Base-by-base conservation (phyloP, 176 grass and related monocot genomes). In the Themeda triandra region DNA sequence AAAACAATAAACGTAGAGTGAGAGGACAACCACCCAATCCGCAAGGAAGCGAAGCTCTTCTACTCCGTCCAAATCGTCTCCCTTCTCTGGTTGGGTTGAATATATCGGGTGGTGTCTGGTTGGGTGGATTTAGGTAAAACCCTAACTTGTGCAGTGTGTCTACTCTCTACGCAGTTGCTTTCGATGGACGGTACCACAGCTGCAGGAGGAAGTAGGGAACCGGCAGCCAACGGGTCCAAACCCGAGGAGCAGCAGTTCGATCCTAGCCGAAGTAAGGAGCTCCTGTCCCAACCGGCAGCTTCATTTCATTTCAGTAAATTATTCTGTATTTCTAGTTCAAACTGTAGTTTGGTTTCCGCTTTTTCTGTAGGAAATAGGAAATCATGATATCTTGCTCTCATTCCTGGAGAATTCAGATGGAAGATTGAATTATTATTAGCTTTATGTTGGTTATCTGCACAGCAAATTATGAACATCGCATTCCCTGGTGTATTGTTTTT, bases 231-330 rank as follows among this genome's bases (percentile, higher is more conserved):
- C 21, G 71, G 79, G 48, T 73, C 66, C 13, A 87, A 87, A n/a
- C 13, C 48, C 6, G 71, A 59, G 27, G 78, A 56, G 4, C 78
- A 93, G 63, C 74, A 90, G 31, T 97, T 97, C 62, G 91, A 97
- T 84, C 91, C 94, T 33, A 93, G 85, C 87, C 85, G 94, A 81
- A 97, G 94, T 97, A 86, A 90, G 67, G 45, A 82, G 51, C 25
- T 46, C 53, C 4, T n/a, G 10, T 59, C 78, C 73, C 56, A 1
- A 28, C 25, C 74, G 5, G 40, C 5, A 59, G 24, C 40, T 45
- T 42, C 27, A 44, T 27, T 64, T 30, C 1, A 60, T 31, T 45
- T 48, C 7, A 65, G 36, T 45, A 45, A 15, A 49, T 30, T 81
- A 8, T 73, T 49, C 15, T 70, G 33, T 69, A 69, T 39, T n/a